Evolutionary conservation across 345 rosid species (phyloP), one percentile per base, ranked within the genome.

Genomic region (Euphorbia pulcherrima): DNA sequence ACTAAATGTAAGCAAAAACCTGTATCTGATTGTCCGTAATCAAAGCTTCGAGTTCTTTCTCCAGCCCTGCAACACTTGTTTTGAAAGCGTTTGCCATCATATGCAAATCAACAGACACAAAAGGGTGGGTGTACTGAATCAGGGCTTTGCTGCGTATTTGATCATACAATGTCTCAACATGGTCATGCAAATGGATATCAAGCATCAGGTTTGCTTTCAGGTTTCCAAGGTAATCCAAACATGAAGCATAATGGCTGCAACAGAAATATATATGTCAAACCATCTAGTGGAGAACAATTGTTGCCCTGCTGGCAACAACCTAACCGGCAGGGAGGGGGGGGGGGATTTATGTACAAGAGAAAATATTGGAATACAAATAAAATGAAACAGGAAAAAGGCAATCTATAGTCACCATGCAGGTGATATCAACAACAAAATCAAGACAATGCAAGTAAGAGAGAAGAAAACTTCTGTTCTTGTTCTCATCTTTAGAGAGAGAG

Each of bases 11-110:
- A 50, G 14, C 50, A 24, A 46, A 47, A 51, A 94, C 99, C 97
- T 94, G 99, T 69, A 95, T 90, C 83, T 95, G 99, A 72, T 92
- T 85, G 80, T 90, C 90, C 10, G 98, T 86, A 60, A 95, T 95
- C 88, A 95, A 79, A 69, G 87, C 80, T 80, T 90, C 97, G 1
- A 95, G 91, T 76, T 95, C 98, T 73, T 88, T 90, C 82, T 87
- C 90, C 53, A 95, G 76, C 57, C 94, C 94, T 9, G 89, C 82
- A 58, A 95, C 85, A 52, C 82, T 87, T 61, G 98, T 90, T 84
- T 85, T 95, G 78, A 95, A 92, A 69, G 98, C 99, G 84, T 82
- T 88, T 63, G 99, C 98, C 99, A 95, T 95, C 90, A 87, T 85
- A 48, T 72, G 78, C 86, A 95, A 75, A 80, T 95, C 99, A 73